Percentiles rank a stretch among this genome's conserved stretches.
These are phyloP conservation scores for Eimeria maxima DNA, from an alignment of 169 alveolate genomes.

Conservation along the genomic window DNA sequence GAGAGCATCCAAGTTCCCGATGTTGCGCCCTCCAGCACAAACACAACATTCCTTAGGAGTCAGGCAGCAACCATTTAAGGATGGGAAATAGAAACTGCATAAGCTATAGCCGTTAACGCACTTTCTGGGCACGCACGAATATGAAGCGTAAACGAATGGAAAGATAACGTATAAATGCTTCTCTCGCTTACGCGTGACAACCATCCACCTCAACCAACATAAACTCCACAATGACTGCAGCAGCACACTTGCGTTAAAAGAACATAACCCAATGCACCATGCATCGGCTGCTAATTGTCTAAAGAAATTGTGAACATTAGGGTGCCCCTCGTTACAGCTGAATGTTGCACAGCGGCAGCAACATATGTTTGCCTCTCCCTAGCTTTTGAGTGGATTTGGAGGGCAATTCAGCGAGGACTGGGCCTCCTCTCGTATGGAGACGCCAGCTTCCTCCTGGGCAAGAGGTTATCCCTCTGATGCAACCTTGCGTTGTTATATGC, in stretches of 20 bases:
- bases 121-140: neutral
- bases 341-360: neutral
- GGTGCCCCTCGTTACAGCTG: neutral
- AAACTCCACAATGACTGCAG: neutral
- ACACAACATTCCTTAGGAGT: neutral
- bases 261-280: neutral
- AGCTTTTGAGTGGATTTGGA: neutral
- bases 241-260: neutral
- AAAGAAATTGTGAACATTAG: neutral
- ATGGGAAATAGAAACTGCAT: neutral
- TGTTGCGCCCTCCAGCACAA: neutral
- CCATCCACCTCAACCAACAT: neutral
- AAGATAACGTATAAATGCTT: neutral
- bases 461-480: neutral
- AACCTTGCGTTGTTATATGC: neutral
- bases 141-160: neutral
- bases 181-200: neutral
- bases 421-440: neutral
- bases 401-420: neutral
- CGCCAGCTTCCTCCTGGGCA: neutral
- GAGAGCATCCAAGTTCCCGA: neutral
- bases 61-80: neutral
- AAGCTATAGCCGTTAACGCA: neutral
- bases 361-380: neutral
- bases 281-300: neutral